These are phyloP conservation scores for Chaetothyriales sp. DNA, from an alignment of 2,329 filamentous ascomycete species.

Conservation along the genomic window DNA sequence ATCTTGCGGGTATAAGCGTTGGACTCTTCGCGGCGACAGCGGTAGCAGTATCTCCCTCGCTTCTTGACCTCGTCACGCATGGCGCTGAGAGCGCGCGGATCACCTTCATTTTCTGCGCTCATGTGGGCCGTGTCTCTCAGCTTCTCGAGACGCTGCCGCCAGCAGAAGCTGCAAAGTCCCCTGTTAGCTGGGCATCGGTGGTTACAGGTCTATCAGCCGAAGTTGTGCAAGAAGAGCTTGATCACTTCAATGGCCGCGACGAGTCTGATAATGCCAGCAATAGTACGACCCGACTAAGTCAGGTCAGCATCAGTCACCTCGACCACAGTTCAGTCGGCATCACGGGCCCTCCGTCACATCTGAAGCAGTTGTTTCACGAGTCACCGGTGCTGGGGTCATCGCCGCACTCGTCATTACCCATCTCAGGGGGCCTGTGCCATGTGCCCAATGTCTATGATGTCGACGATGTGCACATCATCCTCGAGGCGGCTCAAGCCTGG, in stretches of 20 bases:
- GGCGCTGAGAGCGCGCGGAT: conserved; percentile 31
- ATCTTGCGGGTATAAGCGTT: conserved; percentile 32
- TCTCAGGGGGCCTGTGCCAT: conserved; percentile 22
- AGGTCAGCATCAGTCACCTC: conserved; percentile 15
- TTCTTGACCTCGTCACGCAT: conserved; percentile 27
- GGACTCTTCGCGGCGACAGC: conserved; percentile 33
- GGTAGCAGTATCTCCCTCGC: conserved; percentile 27
- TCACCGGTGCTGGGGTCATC: conserved; percentile 17
- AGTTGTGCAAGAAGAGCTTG: conserved; percentile 18
- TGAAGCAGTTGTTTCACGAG: conserved; percentile 16
- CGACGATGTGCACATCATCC: conserved; percentile 9
- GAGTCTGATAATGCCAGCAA: no score
- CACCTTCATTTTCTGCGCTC: conserved; percentile 36
- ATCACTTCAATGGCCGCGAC: no score
- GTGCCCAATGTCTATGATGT: conserved; percentile 35
- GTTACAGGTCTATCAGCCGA: conserved; percentile 14
- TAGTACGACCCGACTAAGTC: conserved; percentile 2
- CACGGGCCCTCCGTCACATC: conserved; percentile 18
- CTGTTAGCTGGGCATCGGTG: conserved; percentile 21
- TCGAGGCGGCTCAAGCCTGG: conserved; percentile 3
- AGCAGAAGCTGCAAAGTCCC: neutral
- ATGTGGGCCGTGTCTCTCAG: conserved; percentile 31
- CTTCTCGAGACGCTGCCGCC: conserved; percentile 24
- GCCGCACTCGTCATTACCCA: conserved; percentile 17
- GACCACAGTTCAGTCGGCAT: conserved; percentile 16